A percentile compares a stretch with the other conserved stretches of the same genome.
These are phyloP conservation scores for Lentithecium fluviatile DNA, from an alignment of 495 filamentous ascomycete genomes.

Conservation along the genomic window DNA sequence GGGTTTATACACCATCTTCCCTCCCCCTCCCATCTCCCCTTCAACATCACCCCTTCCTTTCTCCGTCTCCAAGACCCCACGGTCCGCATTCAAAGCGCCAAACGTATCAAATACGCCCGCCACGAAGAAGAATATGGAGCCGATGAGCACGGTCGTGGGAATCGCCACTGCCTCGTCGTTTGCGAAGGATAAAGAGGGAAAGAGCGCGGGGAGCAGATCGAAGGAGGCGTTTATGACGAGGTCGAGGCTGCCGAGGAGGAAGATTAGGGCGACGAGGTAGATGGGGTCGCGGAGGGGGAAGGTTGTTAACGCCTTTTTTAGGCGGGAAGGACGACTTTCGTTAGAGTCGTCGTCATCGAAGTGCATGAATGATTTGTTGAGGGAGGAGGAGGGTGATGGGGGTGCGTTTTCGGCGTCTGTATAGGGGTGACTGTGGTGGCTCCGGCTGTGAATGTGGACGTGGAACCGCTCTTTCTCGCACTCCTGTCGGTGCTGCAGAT, in stretches of 20 bases:
- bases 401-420: no score
- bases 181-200: constrained; percentile 3
- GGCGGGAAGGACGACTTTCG: not conserved
- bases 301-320: constrained; percentile 6
- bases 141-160: constrained; percentile 16
- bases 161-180: constrained; percentile 7
- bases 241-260: constrained; percentile 8
- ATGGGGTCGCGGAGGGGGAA: constrained; percentile 22
- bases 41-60: constrained; percentile 1
- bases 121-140: constrained; percentile 15
- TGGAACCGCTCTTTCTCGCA: constrained; percentile 13
- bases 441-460: not conserved
- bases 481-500: constrained; percentile 13
- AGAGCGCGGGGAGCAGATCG: constrained; percentile 11
- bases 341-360: constrained; percentile 2
- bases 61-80: constrained; percentile 1
- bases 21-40: not conserved
- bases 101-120: constrained; percentile 21
- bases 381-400: no score
- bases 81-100: constrained; percentile 21
- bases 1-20: constrained; percentile 4
- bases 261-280: constrained; percentile 18
- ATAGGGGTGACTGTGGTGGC: not conserved
- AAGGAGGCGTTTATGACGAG: constrained; percentile 23
- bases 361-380: constrained; percentile 4